Evolutionary conservation across 257 asterid species (phyloP).

Genomic region (Solanum ahanhuiri): DNA sequence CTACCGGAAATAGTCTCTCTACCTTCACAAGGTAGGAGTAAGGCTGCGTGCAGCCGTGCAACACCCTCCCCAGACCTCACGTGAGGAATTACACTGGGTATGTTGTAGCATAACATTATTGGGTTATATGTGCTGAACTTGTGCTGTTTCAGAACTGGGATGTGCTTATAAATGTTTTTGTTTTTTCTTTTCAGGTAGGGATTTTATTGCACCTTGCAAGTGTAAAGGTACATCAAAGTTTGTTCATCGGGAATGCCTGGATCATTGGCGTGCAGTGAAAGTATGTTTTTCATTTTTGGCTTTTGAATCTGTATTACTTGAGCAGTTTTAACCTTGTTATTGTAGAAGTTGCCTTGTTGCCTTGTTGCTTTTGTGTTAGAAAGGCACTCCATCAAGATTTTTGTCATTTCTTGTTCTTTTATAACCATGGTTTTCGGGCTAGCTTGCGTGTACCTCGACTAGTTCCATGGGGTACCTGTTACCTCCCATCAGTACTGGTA

Average conservation of each 20-base stretch:
- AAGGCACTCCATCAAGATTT: background rate
- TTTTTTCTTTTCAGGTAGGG: constrained; percentile 63
- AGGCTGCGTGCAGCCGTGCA: background rate
- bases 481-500: too few relatives aligned
- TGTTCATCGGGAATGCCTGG: constrained; percentile 90
- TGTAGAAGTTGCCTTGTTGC: background rate
- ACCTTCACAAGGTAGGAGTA: background rate
- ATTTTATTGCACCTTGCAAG: constrained; percentile 94
- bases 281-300: constrained; percentile 19
- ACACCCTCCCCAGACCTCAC: background rate
- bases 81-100: background rate
- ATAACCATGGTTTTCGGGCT: background rate
- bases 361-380: background rate
- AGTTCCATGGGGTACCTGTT: background rate
- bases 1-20: background rate
- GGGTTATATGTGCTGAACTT: background rate
- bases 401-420: background rate
- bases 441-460: background rate
- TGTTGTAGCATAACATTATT: background rate
- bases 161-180: background rate
- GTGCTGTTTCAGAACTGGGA: background rate
- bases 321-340: background rate
- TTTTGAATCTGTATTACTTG: background rate
- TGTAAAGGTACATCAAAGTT: constrained; percentile 88
- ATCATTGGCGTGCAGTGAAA: constrained; percentile 97